Evolutionary conservation across 257 asterid species (phyloP), one percentile per base, ranked within the genome.

Genomic region (Vinca minor): DNA sequence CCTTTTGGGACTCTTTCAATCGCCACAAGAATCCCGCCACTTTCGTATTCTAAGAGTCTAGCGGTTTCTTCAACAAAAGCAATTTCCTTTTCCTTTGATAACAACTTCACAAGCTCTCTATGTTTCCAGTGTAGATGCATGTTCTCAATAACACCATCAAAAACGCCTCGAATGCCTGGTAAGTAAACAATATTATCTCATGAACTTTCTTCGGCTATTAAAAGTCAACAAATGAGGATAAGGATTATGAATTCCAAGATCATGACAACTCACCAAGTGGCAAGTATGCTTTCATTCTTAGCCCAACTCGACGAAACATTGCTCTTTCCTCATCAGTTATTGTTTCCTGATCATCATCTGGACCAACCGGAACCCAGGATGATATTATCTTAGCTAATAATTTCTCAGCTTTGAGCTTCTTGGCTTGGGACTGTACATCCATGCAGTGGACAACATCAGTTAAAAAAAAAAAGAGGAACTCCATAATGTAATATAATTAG

Each of bases 41-140:
- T 92, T 78, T 92, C 98, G 69, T 89, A 87, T 80, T 89, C 98
- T 83, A 92, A 76, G 53, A 92, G 97, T 71, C 96, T 79, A 20
- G 96, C 93, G 56, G 96, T 81, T 81, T 92, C 98, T 82, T 92
- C 97, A 68, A 78, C 97, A 69, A 89, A 89, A 57, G 95, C 76
- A 73, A 76, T 72, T 64, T 73, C 84, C 67, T 92, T 92, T 72
- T 92, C 98, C 63, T 92, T 92, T 11, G 98, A 92, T 74, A 92
- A 84, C 72, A 92, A 76, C 81, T 92, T 92, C 38, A 92, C 98
- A 31, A 92, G 89, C 74, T 92, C 98, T 77, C 98, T 87, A 67
- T 89, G 96, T 76, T 92, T 92, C 98, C 98, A 89, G 47, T 92
- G 98, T 52, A 92, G 86, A 78, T 92, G 97, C 98, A 92, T 92